These are phyloP conservation scores for Thelephora terrestris DNA, from an alignment of 1,284 basidiomycete species.

Conservation along the genomic window DNA sequence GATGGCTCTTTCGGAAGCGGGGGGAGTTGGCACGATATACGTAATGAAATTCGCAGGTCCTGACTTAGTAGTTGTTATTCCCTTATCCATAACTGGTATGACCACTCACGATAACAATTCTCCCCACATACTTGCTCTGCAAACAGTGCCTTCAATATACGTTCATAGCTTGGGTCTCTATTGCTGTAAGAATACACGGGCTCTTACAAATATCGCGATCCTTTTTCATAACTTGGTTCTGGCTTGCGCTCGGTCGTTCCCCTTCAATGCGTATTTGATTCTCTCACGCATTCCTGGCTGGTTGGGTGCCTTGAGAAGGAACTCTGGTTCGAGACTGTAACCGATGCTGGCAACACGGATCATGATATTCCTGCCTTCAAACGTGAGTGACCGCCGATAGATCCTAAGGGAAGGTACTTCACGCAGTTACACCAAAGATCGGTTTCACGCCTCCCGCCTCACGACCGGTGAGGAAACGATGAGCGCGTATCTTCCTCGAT, in stretches of 20 bases:
- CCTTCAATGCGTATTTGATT: constrained; percentile 47
- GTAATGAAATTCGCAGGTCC: too few relatives aligned
- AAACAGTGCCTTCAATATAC: too few relatives aligned
- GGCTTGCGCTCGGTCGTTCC: too few relatives aligned
- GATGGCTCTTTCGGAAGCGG: neutral
- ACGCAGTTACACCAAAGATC: constrained; percentile 78
- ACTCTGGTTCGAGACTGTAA: constrained; percentile 53
- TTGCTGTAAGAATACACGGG: too few relatives aligned
- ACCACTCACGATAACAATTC: too few relatives aligned
- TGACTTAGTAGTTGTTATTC: too few relatives aligned
- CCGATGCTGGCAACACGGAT: constrained; percentile 60
- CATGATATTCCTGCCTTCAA: constrained; percentile 49
- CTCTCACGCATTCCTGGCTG: constrained; percentile 44
- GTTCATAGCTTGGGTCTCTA: too few relatives aligned
- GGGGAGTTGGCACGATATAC: too few relatives aligned
- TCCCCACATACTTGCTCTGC: too few relatives aligned
- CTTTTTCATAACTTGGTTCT: too few relatives aligned
- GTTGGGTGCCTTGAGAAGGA: constrained; percentile 46
- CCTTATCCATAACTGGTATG: too few relatives aligned
- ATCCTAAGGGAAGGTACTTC: constrained; percentile 19
- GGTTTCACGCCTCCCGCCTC: constrained; percentile 76
- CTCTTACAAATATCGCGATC: too few relatives aligned
- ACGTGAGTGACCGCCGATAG: neutral
- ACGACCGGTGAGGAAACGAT: constrained; percentile 73
- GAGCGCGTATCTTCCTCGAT: constrained; percentile 39